Percentiles rank a stretch among this genome's conserved stretches.
phyloP scores from a whole-genome alignment of 805 yeast species.

The Nakazawaea pomicola region DNA sequence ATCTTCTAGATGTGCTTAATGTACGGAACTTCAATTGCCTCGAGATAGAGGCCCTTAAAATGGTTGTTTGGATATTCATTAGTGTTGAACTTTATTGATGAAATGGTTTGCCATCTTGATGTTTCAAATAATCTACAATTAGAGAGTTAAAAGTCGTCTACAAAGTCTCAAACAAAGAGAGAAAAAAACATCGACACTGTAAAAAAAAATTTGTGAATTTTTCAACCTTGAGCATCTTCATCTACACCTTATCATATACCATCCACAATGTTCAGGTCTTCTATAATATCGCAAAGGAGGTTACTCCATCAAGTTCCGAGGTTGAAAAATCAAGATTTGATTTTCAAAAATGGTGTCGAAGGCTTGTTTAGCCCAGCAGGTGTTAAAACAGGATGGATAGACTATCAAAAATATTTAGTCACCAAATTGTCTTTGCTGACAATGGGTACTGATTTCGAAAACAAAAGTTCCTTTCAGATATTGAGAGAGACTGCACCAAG shows the following conservation, averaged over 20 bases:
- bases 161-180: no score
- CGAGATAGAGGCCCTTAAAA: no score
- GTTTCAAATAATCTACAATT: no score
- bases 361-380: slow-evolving; percentile 65
- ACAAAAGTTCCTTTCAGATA: slow-evolving; percentile 69
- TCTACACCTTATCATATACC: no score
- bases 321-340: slow-evolving; percentile 36
- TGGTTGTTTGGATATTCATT: no score
- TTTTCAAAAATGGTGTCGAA: slow-evolving; percentile 44
- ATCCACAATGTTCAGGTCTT: slow-evolving; percentile 7
- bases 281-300: slow-evolving; percentile 20
- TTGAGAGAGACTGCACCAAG: slow-evolving; percentile 61
- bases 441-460: slow-evolving; percentile 75
- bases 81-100: no score
- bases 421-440: slow-evolving; percentile 59
- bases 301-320: slow-evolving; percentile 61
- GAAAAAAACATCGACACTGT: no score
- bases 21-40: neutral
- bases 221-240: no score
- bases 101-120: no score
- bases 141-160: no score
- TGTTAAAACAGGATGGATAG: slow-evolving; percentile 71
- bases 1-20: neutral
- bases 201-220: neutral
- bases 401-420: slow-evolving; percentile 66